Base-by-base conservation (phyloP, 192 early-diverging fungal genomes). In the Borealophlyctis nickersoniae region DNA sequence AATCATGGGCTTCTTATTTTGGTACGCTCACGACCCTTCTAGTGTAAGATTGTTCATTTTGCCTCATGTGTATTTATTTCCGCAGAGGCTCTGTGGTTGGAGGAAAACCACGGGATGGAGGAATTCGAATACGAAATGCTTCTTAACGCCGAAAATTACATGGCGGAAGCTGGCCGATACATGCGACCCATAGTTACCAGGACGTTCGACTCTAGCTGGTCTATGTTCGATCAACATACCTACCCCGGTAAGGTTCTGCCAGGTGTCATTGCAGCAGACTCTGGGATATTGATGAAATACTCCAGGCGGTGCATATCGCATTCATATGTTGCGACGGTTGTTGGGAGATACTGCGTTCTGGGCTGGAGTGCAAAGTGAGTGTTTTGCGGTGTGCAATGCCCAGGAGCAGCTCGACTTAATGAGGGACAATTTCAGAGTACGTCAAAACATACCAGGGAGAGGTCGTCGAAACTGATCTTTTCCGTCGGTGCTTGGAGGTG, bases 401-500 rank as follows among this genome's bases (percentile, higher is more conserved):
- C 29, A 2, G 0, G 33, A 22, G 22, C 22, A 34, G 0, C 27
- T 0, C 26, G 27, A 3, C 1, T 24, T 13, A 11, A 45, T 62
- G 9, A 14, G 23, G 5, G 23, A 36, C 30, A 29, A 22, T 11
- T 32, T 5, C 51, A 73, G 62, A 49, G n/a, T 83, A 83, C 54
- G 66, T 83, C 50, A 50, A 66, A n/a, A 61, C 55, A 3, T 79
- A 62, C 56, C 71, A 65, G 2, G 52, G 60, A 29, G 65, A 75
- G 34, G 70, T 63, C 1, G 81, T 79, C 5, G 76, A 81, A 58
- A 83, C 81, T 0, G 73, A 75, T 31, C 78, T 81, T 61, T 97
- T 76, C 75, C 89, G 66, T 72, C 83, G 60, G 70, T 82, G 53
- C 88, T 86, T 75, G 84, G 91, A 60, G 86, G 36, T 86, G 63